These are phyloP conservation scores for Populus pruinosa DNA, from an alignment of 345 rosid genomes.

Conservation along the genomic window DNA sequence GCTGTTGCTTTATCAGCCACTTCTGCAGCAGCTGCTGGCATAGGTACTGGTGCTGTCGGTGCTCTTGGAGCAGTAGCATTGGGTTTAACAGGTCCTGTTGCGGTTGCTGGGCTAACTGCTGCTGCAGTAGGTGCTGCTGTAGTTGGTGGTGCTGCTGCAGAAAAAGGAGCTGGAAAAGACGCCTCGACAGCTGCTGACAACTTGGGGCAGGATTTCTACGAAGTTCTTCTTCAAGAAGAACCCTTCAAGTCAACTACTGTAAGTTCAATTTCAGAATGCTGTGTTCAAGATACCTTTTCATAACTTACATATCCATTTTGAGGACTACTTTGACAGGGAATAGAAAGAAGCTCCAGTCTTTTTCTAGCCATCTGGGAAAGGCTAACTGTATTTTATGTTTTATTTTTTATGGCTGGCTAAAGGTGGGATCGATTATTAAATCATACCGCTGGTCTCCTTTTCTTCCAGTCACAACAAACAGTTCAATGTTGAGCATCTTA, in stretches of 20 bases:
- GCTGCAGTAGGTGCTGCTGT: slow-evolving; percentile 89
- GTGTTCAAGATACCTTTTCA: neutral
- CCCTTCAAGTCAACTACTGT: slow-evolving; percentile 83
- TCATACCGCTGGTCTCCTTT: slow-evolving; percentile 80
- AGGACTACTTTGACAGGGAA: neutral
- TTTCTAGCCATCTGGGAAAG: neutral
- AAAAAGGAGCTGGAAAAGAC: slow-evolving; percentile 58
- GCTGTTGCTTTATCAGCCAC: slow-evolving; percentile 68
- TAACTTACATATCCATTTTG: neutral
- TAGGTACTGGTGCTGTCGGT: slow-evolving; percentile 72
- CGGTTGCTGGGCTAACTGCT: slow-evolving; percentile 59
- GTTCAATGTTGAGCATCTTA: slow-evolving; percentile 79
- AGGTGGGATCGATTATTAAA: slow-evolving; percentile 72
- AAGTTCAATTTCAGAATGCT: slow-evolving; percentile 8
- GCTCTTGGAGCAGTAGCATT: slow-evolving; percentile 72
- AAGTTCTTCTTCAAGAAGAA: slow-evolving; percentile 73
- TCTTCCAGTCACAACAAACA: slow-evolving; percentile 63
- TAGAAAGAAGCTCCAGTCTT: neutral
- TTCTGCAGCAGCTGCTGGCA: slow-evolving; percentile 72
- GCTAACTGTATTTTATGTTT: neutral
- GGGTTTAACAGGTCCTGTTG: slow-evolving; percentile 69
- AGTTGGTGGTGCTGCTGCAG: slow-evolving; percentile 68
- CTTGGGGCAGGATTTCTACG: slow-evolving; percentile 72
- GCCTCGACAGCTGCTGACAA: slow-evolving; percentile 64
- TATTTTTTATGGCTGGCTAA: slow-evolving; percentile 8